Base-by-base conservation (phyloP, 495 filamentous ascomycete genomes). In the Xylaria sp. region DNA sequence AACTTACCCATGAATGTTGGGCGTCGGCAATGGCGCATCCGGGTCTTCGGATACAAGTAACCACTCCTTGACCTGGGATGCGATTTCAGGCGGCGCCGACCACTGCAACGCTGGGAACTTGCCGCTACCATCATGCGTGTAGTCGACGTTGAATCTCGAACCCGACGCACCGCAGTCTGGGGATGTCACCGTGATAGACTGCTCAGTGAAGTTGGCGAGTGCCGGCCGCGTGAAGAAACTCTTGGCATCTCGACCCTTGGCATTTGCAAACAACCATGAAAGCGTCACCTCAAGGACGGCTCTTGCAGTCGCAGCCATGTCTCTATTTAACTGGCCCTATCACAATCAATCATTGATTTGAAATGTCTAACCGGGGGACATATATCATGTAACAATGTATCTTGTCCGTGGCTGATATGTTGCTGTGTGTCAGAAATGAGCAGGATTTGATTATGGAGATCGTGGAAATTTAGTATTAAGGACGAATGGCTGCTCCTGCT, bases 21-120 rank as follows among this genome's bases (percentile, higher is more conserved):
- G 82, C 24, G 71, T 80, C 5, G 83, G 80, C 53, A 87, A 44
- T 1, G 86, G 84, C 21, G 82, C 82, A 72, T 89, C 85, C 0
- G 85, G 83, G 59, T 89, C 85, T 71, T 87, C 84, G 44, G 80
- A 79, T 40, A 87, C 71, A 8, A 89, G 68, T 4, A 88, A 73
- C 73, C 83, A 88, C 71, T 88, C 76, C 57, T 81, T 81, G 6
- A 83, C 81, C 7, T 80, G 63, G 26, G 72, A 67, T 2, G 74
- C 72, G n/a, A 82, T 75, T 21, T 72, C 65, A 17, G 71, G 59
- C 26, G 74, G 72, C n/a, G 61, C 76, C 19, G 70, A 72, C 85
- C 83, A 88, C 21, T 72, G 82, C 5, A 55, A 31, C 26, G 52
- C 52, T 17, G 52, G 52, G 52, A 55, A 55, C n/a, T 74, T 75